phyloP scores from a whole-genome alignment of 139 green algal species.

The Auxenochlorella protothecoides region DNA sequence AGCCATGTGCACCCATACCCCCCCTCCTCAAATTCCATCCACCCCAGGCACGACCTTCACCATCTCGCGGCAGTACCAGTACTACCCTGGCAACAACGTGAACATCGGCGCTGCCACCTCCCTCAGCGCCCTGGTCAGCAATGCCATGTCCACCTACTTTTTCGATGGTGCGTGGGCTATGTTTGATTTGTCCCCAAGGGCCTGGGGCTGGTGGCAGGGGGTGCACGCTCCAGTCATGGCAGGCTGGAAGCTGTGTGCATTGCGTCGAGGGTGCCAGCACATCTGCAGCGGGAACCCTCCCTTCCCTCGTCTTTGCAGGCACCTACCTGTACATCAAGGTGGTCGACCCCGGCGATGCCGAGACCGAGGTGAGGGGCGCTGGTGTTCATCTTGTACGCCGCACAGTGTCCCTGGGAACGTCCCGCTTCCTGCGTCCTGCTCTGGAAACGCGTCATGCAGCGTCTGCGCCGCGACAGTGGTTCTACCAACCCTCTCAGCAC shows the following conservation, averaged over 20 bases:
- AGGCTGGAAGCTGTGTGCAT: background rate
- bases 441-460: no score
- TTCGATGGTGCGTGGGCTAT: constrained; percentile 18
- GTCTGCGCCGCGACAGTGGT: no score
- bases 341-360: constrained; percentile 28
- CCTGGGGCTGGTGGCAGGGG: no score
- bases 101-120: no score
- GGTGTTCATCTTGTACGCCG: no score
- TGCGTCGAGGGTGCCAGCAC: background rate
- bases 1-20: background rate
- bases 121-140: no score
- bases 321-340: constrained; percentile 36
- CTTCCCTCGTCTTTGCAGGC: background rate
- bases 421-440: no score
- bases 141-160: constrained; percentile 9
- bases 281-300: background rate
- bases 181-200: no score
- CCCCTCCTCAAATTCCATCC: no score
- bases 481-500: no score
- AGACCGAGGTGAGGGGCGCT: background rate
- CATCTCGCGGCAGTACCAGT: constrained; percentile 9
- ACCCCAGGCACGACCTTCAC: constrained; percentile 18
- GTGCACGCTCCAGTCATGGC: no score
- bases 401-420: no score
- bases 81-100: background rate